Conservation (phyloP, 2,329 filamentous ascomycete genomes). For the Diaporthe longicolla region DNA sequence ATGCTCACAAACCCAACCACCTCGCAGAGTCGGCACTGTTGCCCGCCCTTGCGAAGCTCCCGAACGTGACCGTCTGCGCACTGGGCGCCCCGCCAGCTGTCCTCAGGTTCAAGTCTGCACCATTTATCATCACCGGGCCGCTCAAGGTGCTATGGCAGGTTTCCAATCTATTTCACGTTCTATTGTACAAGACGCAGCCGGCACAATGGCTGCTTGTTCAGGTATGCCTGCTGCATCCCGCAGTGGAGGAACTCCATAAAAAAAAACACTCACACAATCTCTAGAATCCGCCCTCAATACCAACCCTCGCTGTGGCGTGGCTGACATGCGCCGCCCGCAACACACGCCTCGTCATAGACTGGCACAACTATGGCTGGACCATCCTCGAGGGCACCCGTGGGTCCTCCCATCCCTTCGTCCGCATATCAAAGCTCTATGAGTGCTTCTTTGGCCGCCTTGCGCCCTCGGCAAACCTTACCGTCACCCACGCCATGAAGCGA, state of each 20-base stretch:
- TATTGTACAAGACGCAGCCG: conserved; percentile 82
- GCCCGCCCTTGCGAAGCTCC: conserved; percentile 79
- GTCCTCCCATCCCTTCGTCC: conserved; percentile 79
- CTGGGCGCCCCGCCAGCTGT: conserved; percentile 76
- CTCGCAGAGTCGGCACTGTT: conserved; percentile 74
- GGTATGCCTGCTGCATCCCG: conserved; percentile 56
- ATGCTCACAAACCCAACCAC: conserved; percentile 33
- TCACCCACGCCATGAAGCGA: conserved; percentile 89
- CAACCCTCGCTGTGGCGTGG: conserved; percentile 83
- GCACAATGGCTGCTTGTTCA: conserved; percentile 89
- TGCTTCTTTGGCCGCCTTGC: conserved; percentile 77
- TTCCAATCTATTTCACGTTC: conserved; percentile 76
- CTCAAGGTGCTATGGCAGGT: conserved; percentile 90
- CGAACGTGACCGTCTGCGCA: conserved; percentile 78
- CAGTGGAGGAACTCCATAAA: not conserved
- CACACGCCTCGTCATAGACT: conserved; percentile 90
- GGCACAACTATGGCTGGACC: conserved; percentile 99
- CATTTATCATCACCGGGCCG: conserved; percentile 84
- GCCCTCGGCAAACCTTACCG: conserved; percentile 82
- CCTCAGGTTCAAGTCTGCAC: conserved; percentile 77
- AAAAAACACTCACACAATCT: conserved; percentile 1
- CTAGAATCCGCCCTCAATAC: conserved; percentile 94
- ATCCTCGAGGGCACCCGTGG: conserved; percentile 79
- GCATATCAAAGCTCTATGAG: conserved; percentile 84
- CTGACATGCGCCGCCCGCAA: conserved; percentile 82